Percentiles rank a stretch among this genome's conserved stretches.
These are phyloP conservation scores for Pleurotus eryngii DNA, from an alignment of 768 basidiomycete genomes.

Conservation along the genomic window DNA sequence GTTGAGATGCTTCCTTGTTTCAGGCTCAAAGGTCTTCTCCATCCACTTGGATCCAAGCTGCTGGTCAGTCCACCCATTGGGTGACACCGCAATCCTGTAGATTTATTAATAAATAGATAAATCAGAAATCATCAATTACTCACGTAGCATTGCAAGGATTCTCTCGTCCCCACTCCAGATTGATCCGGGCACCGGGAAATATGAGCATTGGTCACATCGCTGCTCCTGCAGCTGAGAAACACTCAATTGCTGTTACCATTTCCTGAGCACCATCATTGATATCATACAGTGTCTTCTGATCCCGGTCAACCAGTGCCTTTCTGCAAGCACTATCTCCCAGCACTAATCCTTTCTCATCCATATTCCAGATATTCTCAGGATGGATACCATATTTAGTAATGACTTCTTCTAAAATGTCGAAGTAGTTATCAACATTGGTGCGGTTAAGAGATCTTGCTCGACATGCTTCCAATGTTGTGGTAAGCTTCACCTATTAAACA, in stretches of 20 bases:
- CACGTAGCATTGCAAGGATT: slow-evolving; percentile 16
- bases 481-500: slow-evolving; percentile 12
- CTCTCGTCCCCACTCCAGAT: slow-evolving; percentile 12
- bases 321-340: slow-evolving; percentile 17
- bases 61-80: slow-evolving; percentile 20
- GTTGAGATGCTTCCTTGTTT: neutral
- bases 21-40: slow-evolving; percentile 12
- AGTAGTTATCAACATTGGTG: slow-evolving; percentile 22
- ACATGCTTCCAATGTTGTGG: slow-evolving; percentile 7
- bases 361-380: slow-evolving; percentile 26
- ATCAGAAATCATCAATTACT: neutral
- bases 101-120: neutral
- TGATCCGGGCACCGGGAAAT: slow-evolving; percentile 5
- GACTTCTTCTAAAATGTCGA: slow-evolving; percentile 17
- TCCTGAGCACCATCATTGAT: slow-evolving; percentile 29
- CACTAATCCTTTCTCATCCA: slow-evolving; percentile 29
- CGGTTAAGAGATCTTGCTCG: slow-evolving; percentile 29
- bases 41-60: slow-evolving; percentile 16
- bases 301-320: slow-evolving; percentile 16
- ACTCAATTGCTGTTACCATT: slow-evolving; percentile 40
- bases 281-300: slow-evolving; percentile 15
- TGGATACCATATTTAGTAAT: slow-evolving; percentile 22
- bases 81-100: slow-evolving; percentile 7
- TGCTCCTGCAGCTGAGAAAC: slow-evolving; percentile 32
- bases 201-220: neutral